Evolutionary conservation across 2,329 filamentous ascomycete genomes (phyloP), one percentile per base, ranked within the genome.

Genomic region (Aspergillaceae sp.): DNA sequence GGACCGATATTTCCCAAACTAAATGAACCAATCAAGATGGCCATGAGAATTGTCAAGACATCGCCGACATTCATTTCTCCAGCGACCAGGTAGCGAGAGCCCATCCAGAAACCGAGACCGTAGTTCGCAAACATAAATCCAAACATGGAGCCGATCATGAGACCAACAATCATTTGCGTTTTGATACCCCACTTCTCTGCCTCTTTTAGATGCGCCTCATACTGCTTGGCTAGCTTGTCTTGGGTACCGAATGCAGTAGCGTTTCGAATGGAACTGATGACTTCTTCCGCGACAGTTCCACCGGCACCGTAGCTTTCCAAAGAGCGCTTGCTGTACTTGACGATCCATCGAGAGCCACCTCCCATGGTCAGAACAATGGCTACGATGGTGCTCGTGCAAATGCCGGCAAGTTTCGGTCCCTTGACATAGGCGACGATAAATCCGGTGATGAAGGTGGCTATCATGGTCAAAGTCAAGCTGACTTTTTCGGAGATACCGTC

Each of bases 401-500:
- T 96, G 43, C 96, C 71, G 0, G 92, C 92, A 52, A 97, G 73
- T 67, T 92, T 95, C 87, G 91, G 96, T 67, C 86, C 94, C 59
- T 87, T 86, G 66, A 91, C 69, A 63, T 95, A 97, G 2, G 86
- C 88, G 53, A 98, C 91, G 46, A 96, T 73, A 54, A 95, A 95
- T 10, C 89, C 88, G 0, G 90, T 83, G 46, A 94, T 70, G 60
- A 97, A 97, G 6, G 87, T 90, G 1, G 89, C 81, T 3, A 89
- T 42, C 8, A 87, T 86, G 9, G 82, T 80, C 46, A 94, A 63
- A 0, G 87, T 89, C 52, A 95, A 70, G 9, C 81, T 82, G 40
- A 94, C 78, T 71, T 95, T 95, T 66, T 94, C 87, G 0, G 87
- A 94, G 40, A 98, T 88, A 47, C 89, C 91, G 55, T 94, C 90